phyloP scores from a whole-genome alignment of 2,329 filamentous ascomycete species.

The Monilinia aucupariae region DNA sequence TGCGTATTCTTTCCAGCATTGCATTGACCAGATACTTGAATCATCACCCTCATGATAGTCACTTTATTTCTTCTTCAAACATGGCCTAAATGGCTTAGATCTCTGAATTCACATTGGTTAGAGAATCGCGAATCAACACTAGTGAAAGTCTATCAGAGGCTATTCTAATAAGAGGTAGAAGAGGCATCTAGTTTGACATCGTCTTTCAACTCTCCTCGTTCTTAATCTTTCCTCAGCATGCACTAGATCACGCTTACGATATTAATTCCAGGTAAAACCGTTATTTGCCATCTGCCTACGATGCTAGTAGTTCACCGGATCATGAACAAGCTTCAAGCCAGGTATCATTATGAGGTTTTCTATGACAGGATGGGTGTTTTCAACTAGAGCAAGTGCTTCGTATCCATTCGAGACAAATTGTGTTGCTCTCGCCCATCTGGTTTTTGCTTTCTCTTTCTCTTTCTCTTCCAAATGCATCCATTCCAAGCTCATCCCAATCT shows the following conservation, averaged over 20 bases:
- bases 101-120: not conserved
- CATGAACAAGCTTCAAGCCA: not conserved
- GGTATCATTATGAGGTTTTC: not conserved
- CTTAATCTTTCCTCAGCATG: not conserved
- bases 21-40: too few species aligned
- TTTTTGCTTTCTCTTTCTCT: not conserved
- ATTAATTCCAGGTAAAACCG: not conserved
- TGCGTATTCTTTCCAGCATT: too few species aligned
- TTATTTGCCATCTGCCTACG: not conserved
- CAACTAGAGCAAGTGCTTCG: not conserved
- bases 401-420: not conserved
- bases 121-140: not conserved
- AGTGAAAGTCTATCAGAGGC: not conserved
- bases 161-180: not conserved
- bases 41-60: too few species aligned
- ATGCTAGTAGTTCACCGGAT: not conserved
- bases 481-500: too few species aligned
- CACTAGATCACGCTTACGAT: not conserved
- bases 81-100: not conserved
- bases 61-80: too few species aligned
- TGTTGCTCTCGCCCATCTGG: not conserved
- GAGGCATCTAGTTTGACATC: not conserved
- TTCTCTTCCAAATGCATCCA: not conserved
- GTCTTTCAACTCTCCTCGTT: not conserved
- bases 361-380: not conserved